These are phyloP conservation scores for Pyrrhoderma lamaoense DNA, from an alignment of 1,284 basidiomycete genomes.

Conservation along the genomic window DNA sequence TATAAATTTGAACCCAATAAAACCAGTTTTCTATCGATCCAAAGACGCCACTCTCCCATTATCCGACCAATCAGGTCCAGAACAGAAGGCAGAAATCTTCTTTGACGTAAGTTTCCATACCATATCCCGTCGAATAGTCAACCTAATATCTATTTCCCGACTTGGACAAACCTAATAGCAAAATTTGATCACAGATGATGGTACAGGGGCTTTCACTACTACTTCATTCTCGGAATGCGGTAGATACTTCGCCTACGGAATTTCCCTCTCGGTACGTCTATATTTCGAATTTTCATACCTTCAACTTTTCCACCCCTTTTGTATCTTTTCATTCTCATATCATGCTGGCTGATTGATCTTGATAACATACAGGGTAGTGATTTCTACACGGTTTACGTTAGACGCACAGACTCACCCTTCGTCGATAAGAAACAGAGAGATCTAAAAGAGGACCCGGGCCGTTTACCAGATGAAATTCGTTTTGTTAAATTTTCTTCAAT, in stretches of 20 bases:
- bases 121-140: not conserved
- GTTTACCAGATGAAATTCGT: constrained; percentile 59
- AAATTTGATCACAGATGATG: constrained; percentile 66
- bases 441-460: constrained; percentile 39
- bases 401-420: constrained; percentile 54
- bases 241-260: constrained; percentile 68
- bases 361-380: constrained; percentile 56
- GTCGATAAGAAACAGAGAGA: constrained; percentile 32
- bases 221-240: constrained; percentile 60
- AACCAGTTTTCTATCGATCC: constrained; percentile 60
- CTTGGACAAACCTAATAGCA: constrained; percentile 34
- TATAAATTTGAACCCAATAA: not conserved
- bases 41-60: constrained; percentile 45
- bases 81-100: constrained; percentile 53
- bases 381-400: constrained; percentile 62
- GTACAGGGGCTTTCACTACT: constrained; percentile 57
- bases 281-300: too few relatives aligned
- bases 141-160: constrained; percentile 9
- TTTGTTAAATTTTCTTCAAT: constrained; percentile 72
- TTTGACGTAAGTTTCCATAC: constrained; percentile 52
- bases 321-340: too few relatives aligned
- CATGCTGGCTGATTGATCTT: not conserved
- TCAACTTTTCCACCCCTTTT: too few relatives aligned
- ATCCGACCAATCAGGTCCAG: constrained; percentile 35
- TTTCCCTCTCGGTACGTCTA: constrained; percentile 56